Evolutionary conservation across 192 early-diverging fungal species (phyloP), one percentile per base, ranked within the genome.

Genomic region (Coemansia sp.): DNA sequence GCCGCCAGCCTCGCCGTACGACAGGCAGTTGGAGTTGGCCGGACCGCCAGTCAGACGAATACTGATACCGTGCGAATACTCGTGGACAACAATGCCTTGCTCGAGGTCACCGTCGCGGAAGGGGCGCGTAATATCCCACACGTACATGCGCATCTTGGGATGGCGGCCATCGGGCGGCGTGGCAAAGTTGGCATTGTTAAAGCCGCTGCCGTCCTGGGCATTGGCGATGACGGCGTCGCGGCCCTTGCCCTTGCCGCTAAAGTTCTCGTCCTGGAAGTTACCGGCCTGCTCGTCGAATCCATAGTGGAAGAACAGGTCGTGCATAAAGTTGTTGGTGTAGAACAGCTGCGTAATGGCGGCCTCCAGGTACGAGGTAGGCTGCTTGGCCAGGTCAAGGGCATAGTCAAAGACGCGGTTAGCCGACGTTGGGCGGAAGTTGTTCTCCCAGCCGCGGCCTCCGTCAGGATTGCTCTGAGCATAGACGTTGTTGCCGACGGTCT

Each of bases 181-280:
- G 13, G 94, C 93, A 88, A 98, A 98, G 77, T 96, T 95, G 66
- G 96, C 96, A 85, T 95, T 96, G 77, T 95, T 94, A 67, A 87
- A 89, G 58, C 95, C 96, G 52, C 90, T 90, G 5, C 94, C 93
- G 79, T 97, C 94, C 78, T 98, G 97, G 9, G 92, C 94, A 78
- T 93, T 92, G 34, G 94, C 95, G 76, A 95, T 89, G 5, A 98
- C 93, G 22, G 89, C 84, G 85, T 98, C 97, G 46, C 80, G 82
- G 47, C 87, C 94, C 47, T 77, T 69, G n/a, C 95, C 95, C 15
- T 91, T 88, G 38, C 87, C 84, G 53, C 86, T 87, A 69, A 92
- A 84, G 73, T 98, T 98, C 76, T 91, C 80, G 73, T 93, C 90
- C 82, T 98, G 96, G 85, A 98, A 98, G 78, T 98, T 98, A 22